Percentiles rank a stretch among this genome's conserved stretches.
These are phyloP conservation scores for Lachancea meyersii DNA, from an alignment of 805 yeast species.

Conservation along the genomic window DNA sequence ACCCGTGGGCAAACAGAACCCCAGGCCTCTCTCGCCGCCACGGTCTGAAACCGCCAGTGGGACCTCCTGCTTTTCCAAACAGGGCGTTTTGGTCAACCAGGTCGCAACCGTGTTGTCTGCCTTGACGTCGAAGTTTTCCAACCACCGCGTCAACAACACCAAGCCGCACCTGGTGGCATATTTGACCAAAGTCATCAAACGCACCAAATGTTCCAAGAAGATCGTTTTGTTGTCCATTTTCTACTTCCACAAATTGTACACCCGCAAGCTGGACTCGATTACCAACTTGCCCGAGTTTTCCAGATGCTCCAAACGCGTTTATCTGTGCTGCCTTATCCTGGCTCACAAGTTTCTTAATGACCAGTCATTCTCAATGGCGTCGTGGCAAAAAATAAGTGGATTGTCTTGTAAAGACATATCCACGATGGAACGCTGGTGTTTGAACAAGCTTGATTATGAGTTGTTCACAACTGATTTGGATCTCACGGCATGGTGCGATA, in stretches of 20 bases:
- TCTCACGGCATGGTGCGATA: conserved; percentile 2
- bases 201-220: conserved; percentile 22
- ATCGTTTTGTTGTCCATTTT: conserved; percentile 16
- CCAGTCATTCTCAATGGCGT: conserved; percentile 23
- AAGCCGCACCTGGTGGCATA: conserved; percentile 11
- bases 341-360: conserved; percentile 26
- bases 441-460: conserved; percentile 18
- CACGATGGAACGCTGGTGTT: conserved; percentile 27
- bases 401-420: conserved; percentile 15
- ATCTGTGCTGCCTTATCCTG: conserved; percentile 20
- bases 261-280: conserved; percentile 8
- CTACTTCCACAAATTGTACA: conserved; percentile 17
- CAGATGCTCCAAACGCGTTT: conserved; percentile 24
- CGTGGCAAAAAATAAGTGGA: conserved; percentile 26
- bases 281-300: conserved; percentile 22
- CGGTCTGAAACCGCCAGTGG: not conserved
- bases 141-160: conserved; percentile 18
- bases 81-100: conserved; percentile 8
- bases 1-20: not conserved
- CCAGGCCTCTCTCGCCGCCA: not conserved
- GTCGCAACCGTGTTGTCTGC: conserved; percentile 17
- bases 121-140: conserved; percentile 14
- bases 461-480: not conserved
- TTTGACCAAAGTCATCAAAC: conserved; percentile 19
- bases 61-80: conserved; percentile 1